These are phyloP conservation scores for Colletotrichum caudatum DNA, from an alignment of 2,329 filamentous ascomycete genomes.

Conservation along the genomic window DNA sequence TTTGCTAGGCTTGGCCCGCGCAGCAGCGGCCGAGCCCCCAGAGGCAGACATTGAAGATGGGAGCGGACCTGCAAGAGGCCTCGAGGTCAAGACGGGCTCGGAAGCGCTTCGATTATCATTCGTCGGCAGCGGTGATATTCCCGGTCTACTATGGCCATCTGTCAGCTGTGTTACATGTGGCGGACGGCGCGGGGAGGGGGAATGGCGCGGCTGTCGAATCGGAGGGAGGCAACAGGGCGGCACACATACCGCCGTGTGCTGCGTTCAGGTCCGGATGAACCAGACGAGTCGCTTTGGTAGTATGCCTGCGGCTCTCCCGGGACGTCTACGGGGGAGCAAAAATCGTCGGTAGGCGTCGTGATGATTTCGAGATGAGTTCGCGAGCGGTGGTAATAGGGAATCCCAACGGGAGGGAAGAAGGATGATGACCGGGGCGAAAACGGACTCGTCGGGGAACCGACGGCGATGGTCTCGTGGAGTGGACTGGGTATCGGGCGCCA, in stretches of 20 bases:
- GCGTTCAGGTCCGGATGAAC: slow-evolving; percentile 49
- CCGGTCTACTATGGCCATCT: slow-evolving; percentile 45
- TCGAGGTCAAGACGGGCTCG: slow-evolving; percentile 57
- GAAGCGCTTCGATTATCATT: slow-evolving; percentile 64
- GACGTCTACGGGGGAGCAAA: slow-evolving; percentile 41
- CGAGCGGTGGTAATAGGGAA: slow-evolving; percentile 47
- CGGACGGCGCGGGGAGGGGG: slow-evolving; percentile 10
- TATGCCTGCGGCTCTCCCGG: slow-evolving; percentile 48
- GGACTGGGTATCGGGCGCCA: slow-evolving; percentile 64
- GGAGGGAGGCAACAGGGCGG: neutral
- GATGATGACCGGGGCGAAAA: slow-evolving; percentile 46
- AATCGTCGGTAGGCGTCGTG: slow-evolving; percentile 48
- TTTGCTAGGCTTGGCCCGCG: slow-evolving; percentile 55
- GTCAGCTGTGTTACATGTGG: slow-evolving; percentile 32
- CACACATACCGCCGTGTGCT: slow-evolving; percentile 50
- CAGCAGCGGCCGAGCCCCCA: slow-evolving; percentile 59
- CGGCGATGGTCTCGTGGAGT: slow-evolving; percentile 57
- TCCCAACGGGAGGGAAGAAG: slow-evolving; percentile 40
- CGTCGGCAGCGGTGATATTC: slow-evolving; percentile 51
- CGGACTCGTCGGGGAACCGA: slow-evolving; percentile 58
- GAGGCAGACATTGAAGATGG: slow-evolving; percentile 57
- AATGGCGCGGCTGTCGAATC: neutral
- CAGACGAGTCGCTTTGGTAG: slow-evolving; percentile 54
- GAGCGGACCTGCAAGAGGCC: slow-evolving; percentile 56
- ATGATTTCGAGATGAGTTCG: slow-evolving; percentile 48